A percentile compares a stretch with the other conserved stretches of the same genome.
These are phyloP conservation scores for Penicillium capsulatum DNA, from an alignment of 2,329 filamentous ascomycete genomes.

Conservation along the genomic window DNA sequence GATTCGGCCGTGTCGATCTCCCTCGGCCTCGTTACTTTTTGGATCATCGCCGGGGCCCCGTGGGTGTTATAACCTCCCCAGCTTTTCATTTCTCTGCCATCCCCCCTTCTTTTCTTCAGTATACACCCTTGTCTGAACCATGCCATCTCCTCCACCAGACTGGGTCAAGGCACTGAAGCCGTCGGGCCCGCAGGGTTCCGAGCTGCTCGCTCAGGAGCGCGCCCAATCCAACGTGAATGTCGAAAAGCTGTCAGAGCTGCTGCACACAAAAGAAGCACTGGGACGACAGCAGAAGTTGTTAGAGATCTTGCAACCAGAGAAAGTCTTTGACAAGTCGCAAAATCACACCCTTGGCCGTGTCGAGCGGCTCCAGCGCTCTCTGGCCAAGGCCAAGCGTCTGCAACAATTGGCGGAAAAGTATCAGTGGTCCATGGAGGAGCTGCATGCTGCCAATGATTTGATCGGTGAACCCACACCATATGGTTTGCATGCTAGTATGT, in stretches of 20 bases:
- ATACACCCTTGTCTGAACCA: slow-evolving; percentile 16
- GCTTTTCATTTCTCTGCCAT: slow-evolving; percentile 2
- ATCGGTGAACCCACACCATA: slow-evolving; percentile 71
- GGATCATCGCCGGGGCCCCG: neutral
- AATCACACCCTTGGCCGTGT: slow-evolving; percentile 70
- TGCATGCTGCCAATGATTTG: slow-evolving; percentile 61
- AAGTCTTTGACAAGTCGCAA: slow-evolving; percentile 71
- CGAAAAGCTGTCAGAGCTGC: slow-evolving; percentile 62
- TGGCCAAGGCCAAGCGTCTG: slow-evolving; percentile 67
- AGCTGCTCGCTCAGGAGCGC: slow-evolving; percentile 66
- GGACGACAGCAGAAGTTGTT: slow-evolving; percentile 59
- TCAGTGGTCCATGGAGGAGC: slow-evolving; percentile 64
- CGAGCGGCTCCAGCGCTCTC: slow-evolving; percentile 64
- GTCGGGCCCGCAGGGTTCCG: slow-evolving; percentile 62
- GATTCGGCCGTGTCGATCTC: slow-evolving; percentile 13
- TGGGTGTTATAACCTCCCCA: slow-evolving; percentile 9
- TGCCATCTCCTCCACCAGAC: slow-evolving; percentile 48
- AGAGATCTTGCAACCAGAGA: slow-evolving; percentile 61
- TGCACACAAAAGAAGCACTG: slow-evolving; percentile 64
- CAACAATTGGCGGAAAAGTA: slow-evolving; percentile 63
- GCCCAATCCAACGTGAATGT: slow-evolving; percentile 63
- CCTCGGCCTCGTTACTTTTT: slow-evolving; percentile 18
- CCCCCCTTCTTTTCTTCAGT: neutral
- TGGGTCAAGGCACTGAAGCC: slow-evolving; percentile 67
- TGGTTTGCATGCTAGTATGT: slow-evolving; percentile 68